phyloP scores from a whole-genome alignment of 1,284 basidiomycete genomes.

The Tylopilus sp. region DNA sequence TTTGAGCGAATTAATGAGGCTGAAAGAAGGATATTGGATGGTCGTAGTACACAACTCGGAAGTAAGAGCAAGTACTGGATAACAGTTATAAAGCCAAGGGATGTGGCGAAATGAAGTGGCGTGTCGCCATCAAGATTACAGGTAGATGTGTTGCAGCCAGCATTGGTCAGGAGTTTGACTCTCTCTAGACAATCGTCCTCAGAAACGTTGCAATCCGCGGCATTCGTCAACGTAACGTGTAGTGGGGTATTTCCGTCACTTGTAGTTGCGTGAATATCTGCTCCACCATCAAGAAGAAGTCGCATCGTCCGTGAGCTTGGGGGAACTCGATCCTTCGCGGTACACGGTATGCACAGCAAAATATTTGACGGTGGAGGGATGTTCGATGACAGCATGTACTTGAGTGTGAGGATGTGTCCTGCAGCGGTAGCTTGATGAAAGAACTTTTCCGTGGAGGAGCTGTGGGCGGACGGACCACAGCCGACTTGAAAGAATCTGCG shows the following conservation, averaged over 20 bases:
- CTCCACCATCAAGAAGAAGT: not conserved
- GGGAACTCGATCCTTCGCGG: not conserved
- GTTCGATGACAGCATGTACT: not conserved
- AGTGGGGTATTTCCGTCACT: not conserved
- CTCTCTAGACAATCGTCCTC: conserved; percentile 12
- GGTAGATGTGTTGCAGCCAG: not conserved
- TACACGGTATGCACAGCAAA: not conserved
- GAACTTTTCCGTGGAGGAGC: not conserved
- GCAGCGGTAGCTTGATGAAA: not conserved
- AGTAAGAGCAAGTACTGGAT: not conserved
- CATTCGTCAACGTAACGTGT: not conserved
- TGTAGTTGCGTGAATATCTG: not conserved
- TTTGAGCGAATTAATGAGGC: not conserved
- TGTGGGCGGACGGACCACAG: not conserved
- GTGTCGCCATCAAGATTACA: not conserved
- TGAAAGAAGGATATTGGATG: not conserved
- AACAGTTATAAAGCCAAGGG: not conserved
- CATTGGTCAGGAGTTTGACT: conserved; percentile 7
- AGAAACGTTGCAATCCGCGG: not conserved
- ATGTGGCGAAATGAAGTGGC: not conserved
- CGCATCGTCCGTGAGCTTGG: not conserved
- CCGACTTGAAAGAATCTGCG: not conserved
- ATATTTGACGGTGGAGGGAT: conserved; percentile 6
- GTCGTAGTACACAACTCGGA: not conserved
- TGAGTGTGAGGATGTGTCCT: not conserved